Evolutionary conservation across 495 filamentous ascomycete species (phyloP).

Genomic region (Letharia columbiana): DNA sequence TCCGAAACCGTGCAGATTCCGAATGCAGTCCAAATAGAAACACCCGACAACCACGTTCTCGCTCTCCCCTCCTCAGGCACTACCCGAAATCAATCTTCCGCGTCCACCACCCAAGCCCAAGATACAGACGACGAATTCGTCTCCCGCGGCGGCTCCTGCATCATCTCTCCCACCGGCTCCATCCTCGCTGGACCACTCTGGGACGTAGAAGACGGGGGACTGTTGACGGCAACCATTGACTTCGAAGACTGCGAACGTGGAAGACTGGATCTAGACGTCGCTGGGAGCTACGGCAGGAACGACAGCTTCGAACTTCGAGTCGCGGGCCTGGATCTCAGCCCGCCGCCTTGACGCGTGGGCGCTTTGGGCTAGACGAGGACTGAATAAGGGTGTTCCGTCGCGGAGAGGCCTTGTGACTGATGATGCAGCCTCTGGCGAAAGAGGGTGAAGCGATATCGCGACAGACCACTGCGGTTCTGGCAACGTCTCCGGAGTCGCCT

Average conservation of each 20-base stretch:
- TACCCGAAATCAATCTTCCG: not conserved
- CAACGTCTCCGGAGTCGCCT: not conserved
- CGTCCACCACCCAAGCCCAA: not conserved
- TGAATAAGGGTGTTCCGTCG: not conserved
- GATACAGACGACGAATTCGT: slow-evolving; percentile 39
- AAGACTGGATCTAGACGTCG: slow-evolving; percentile 58
- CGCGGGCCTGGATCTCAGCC: slow-evolving; percentile 63
- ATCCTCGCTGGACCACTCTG: slow-evolving; percentile 73
- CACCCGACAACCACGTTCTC: slow-evolving; percentile 16
- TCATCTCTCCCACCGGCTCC: slow-evolving; percentile 70
- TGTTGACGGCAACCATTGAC: slow-evolving; percentile 46
- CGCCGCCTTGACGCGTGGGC: slow-evolving; percentile 46
- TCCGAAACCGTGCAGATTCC: slow-evolving; percentile 3
- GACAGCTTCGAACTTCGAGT: slow-evolving; percentile 76
- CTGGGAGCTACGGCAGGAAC: slow-evolving; percentile 71
- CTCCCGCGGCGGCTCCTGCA: slow-evolving; percentile 71
- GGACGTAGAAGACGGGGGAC: slow-evolving; percentile 59
- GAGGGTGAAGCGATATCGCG: not conserved
- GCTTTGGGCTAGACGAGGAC: not conserved
- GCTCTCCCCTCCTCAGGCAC: slow-evolving; percentile 11
- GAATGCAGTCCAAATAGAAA: slow-evolving; percentile 1
- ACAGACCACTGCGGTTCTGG: not conserved
- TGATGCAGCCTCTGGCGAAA: not conserved
- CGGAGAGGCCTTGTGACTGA: not conserved
- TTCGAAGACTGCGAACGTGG: slow-evolving; percentile 58